Evolutionary conservation across 2,329 filamentous ascomycete genomes (phyloP), one percentile per base, ranked within the genome.

Genomic region (Neopestalotiopsis sp.): DNA sequence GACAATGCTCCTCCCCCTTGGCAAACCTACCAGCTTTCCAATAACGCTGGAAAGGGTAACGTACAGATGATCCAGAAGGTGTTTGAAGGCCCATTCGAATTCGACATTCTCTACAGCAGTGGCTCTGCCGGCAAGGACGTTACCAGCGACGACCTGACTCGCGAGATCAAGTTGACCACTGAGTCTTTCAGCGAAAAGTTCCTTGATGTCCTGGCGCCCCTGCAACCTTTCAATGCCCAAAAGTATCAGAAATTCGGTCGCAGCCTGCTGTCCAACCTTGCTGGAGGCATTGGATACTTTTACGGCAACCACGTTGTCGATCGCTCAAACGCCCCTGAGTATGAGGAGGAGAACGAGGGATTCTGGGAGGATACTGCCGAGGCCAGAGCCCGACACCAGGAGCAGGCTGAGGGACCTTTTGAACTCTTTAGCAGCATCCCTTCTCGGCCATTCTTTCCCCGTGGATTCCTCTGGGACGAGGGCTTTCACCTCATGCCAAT

Each of bases 401-500:
- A 94, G 72, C 85, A 89, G 70, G 81, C 91, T 0, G 94, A 97
- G 76, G 94, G 94, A 0, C 94, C 95, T 1, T 93, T 91, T 67
- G 94, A 97, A 79, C 88, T 99, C 2, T 98, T 95, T 79, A 97
- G 95, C 6, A 94, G 91, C 75, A 91, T 98, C 68, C 96, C 96
- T 0, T 98, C 95, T 9, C 87, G 96, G 4, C 93, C 96, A 0
- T 99, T 99, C 84, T 99, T 99, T 82, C 96, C 96, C 1, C 89
- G 96, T 70, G 96, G 96, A 0, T 99, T 99, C 79, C 86, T 98
- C 4, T 99, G 96, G 96, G 96, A 99, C 75, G 96, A 99, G 80
- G 96, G 96, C 0, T 99, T 98, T 81, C 96, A 99, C 77, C 85
- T 99, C 45, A 85, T 97, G 62, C 95, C 95, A 1, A 91, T 99